These are phyloP conservation scores for Pseudocercospora vitis DNA, from an alignment of 2,329 filamentous ascomycete genomes.

Conservation along the genomic window DNA sequence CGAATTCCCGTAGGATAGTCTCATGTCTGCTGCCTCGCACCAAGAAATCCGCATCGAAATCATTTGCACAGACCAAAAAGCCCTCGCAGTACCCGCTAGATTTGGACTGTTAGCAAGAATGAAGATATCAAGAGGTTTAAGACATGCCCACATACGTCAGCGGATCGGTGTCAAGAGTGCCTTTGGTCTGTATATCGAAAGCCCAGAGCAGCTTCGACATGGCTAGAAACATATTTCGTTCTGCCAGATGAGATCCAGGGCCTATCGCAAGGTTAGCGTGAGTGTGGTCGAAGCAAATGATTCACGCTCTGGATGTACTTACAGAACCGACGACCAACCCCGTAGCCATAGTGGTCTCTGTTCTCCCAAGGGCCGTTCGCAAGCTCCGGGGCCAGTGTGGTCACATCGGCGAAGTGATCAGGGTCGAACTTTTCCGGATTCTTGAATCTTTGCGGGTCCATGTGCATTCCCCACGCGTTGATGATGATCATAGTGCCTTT, in stretches of 20 bases:
- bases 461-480: conserved; percentile 46
- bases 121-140: not conserved
- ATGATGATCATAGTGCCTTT: conserved; percentile 39
- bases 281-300: no score
- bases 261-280: no score
- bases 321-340: conserved; percentile 51
- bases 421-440: conserved; percentile 40
- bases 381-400: conserved; percentile 40
- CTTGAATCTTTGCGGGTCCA: conserved; percentile 34
- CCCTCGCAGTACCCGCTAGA: conserved; percentile 28
- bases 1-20: conserved; percentile 30
- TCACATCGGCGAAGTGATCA: conserved; percentile 38
- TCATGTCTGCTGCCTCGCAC: conserved; percentile 21
- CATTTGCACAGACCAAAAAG: conserved; percentile 32
- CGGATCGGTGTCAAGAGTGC: conserved; percentile 23
- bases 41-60: conserved; percentile 26
- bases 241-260: conserved; percentile 53
- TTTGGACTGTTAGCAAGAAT: not conserved
- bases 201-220: conserved; percentile 52
- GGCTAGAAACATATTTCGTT: conserved; percentile 49
- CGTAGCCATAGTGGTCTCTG: conserved; percentile 52
- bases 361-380: conserved; percentile 38
- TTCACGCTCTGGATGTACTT: no score
- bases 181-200: conserved; percentile 40
- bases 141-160: conserved; percentile 13